phyloP scores from a whole-genome alignment of 495 filamentous ascomycete genomes.

The Neurospora hispaniola region DNA sequence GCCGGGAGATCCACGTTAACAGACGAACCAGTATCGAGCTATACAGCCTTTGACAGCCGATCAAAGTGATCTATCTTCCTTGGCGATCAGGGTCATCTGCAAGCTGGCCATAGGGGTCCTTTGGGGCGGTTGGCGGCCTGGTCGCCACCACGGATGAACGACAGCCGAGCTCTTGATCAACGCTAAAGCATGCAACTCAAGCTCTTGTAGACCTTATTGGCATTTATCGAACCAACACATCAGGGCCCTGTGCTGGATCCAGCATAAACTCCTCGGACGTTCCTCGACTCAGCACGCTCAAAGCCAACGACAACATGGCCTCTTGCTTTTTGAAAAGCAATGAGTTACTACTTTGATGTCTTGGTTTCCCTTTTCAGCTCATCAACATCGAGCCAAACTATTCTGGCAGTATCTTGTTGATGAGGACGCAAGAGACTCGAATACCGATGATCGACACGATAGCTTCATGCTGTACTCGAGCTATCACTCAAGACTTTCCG shows the following conservation, averaged over 20 bases:
- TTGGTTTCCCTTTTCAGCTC: not conserved
- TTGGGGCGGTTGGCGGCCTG: not conserved
- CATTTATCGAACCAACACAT: not conserved
- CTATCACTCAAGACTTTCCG: not conserved
- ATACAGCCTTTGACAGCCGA: not conserved
- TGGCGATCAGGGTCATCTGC: not conserved
- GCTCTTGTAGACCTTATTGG: not conserved
- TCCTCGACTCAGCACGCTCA: no score
- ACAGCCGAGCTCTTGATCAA: not conserved
- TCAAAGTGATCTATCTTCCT: not conserved
- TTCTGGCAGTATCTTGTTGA: not conserved
- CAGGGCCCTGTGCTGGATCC: not conserved
- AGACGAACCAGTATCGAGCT: not conserved
- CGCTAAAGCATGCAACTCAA: not conserved
- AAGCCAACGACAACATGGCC: not conserved
- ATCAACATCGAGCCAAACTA: not conserved
- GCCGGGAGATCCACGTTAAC: not conserved
- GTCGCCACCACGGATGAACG: not conserved
- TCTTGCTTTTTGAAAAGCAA: not conserved
- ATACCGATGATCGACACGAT: not conserved
- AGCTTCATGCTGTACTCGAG: not conserved
- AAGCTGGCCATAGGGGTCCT: not conserved
- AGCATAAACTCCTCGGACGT: not conserved
- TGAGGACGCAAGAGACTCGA: not conserved
- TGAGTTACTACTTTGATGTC: not conserved